Evolutionary conservation across 345 rosid species (phyloP).

Genomic region (Citrus glauca): DNA sequence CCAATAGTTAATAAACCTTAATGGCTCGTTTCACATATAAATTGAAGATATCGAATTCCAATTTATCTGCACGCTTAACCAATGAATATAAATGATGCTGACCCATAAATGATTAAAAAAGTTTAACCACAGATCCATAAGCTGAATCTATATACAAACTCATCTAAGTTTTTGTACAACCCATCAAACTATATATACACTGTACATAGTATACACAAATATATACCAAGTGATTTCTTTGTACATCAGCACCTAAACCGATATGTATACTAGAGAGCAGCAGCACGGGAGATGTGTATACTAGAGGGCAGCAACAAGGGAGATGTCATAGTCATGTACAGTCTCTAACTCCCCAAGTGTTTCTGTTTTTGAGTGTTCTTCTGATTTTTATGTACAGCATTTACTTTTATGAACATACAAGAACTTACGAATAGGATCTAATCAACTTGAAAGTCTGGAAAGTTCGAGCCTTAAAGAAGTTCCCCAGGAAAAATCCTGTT

Average conservation of each 20-base stretch:
- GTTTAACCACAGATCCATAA: neutral
- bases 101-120: too few relatives aligned
- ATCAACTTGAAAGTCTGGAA: slow-evolving; percentile 46
- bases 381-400: slow-evolving; percentile 20
- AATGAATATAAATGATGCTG: too few relatives aligned
- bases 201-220: slow-evolving; percentile 17
- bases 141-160: slow-evolving; percentile 17
- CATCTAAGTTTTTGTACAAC: slow-evolving; percentile 16
- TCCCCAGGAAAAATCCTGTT: slow-evolving; percentile 42
- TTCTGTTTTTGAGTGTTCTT: neutral
- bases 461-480: slow-evolving; percentile 41
- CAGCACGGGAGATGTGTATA: neutral
- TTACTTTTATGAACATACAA: slow-evolving; percentile 10
- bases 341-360: neutral
- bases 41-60: too few relatives aligned
- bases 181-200: slow-evolving; percentile 12
- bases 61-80: too few relatives aligned
- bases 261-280: neutral
- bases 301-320: neutral
- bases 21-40: too few relatives aligned
- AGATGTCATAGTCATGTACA: slow-evolving; percentile 4
- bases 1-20: too few relatives aligned
- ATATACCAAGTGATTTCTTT: slow-evolving; percentile 15
- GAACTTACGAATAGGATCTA: slow-evolving; percentile 37
- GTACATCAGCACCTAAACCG: neutral